A percentile compares a stretch with the other conserved stretches of the same genome.
Evolutionary conservation across 495 filamentous ascomycete genomes (phyloP).

Genomic region (Penicillium atrosanguineum): DNA sequence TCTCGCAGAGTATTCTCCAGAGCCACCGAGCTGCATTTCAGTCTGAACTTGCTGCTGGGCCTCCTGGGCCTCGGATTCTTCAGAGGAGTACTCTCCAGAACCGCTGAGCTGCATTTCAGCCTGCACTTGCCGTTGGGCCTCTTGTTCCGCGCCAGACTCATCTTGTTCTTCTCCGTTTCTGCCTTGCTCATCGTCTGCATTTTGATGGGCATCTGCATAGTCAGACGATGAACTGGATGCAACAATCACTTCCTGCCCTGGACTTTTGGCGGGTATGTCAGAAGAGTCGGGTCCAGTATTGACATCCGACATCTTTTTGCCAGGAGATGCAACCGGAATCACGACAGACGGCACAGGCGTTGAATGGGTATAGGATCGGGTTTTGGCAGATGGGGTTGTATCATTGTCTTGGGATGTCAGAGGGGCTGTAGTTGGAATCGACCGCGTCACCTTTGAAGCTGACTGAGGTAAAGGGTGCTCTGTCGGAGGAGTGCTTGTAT

Average conservation of each 20-base stretch:
- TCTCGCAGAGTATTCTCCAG: background rate
- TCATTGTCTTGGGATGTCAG: background rate
- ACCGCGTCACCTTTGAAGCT: slow-evolving; percentile 1
- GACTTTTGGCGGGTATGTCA: background rate
- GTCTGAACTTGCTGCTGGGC: background rate
- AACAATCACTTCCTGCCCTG: background rate
- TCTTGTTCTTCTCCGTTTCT: background rate
- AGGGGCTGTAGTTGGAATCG: background rate
- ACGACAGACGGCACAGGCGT: background rate
- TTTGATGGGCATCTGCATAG: background rate
- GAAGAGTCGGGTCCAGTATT: background rate
- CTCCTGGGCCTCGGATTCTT: slow-evolving; percentile 1
- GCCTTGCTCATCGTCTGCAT: background rate
- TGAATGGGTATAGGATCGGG: too few relatives aligned
- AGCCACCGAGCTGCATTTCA: background rate
- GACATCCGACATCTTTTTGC: background rate
- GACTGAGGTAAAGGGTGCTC: background rate
- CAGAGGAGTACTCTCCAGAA: background rate
- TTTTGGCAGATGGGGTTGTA: background rate
- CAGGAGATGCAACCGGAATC: background rate
- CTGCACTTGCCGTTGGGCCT: background rate
- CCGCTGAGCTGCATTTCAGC: background rate
- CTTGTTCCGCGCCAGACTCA: background rate
- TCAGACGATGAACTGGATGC: background rate
- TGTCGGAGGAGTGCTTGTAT: background rate